Conservation (phyloP, 345 rosid genomes). For the Erodium maritimum region DNA sequence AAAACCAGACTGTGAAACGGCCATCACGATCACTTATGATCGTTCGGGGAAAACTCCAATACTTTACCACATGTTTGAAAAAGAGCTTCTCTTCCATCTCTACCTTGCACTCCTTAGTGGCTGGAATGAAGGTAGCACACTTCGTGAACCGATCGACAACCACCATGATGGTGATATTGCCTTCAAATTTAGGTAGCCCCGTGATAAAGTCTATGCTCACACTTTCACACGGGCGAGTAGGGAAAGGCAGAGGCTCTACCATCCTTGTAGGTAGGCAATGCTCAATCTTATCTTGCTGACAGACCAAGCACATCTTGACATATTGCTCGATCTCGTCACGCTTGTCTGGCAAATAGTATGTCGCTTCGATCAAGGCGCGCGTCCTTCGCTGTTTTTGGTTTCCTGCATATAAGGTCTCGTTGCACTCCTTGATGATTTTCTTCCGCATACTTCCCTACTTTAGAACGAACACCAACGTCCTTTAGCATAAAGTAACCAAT, state of each 20-base stretch:
- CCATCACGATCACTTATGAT: not conserved
- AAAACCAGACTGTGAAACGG: not conserved
- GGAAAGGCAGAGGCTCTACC: not conserved
- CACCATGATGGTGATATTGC: not conserved
- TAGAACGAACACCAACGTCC: no score
- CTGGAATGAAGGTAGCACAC: not conserved
- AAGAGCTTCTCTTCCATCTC: not conserved
- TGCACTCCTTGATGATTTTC: not conserved
- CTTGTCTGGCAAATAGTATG: not conserved
- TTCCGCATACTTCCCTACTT: no score
- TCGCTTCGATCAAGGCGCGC: not conserved
- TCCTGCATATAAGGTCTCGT: not conserved
- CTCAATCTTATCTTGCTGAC: slow-evolving; percentile 6
- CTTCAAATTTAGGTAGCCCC: not conserved
- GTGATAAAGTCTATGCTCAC: not conserved
- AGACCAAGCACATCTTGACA: slow-evolving; percentile 1
- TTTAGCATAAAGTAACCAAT: no score
- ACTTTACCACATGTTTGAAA: not conserved
- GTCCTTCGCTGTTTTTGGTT: not conserved
- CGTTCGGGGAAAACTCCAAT: not conserved
- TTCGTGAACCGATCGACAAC: no score
- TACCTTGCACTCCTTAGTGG: not conserved
- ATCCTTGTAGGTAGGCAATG: not conserved
- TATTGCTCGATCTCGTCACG: not conserved
- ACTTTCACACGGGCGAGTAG: not conserved